Percentiles rank a stretch among this genome's conserved stretches.
Conservation (phyloP, 495 filamentous ascomycete species). For the Neurospora tetraspora region DNA sequence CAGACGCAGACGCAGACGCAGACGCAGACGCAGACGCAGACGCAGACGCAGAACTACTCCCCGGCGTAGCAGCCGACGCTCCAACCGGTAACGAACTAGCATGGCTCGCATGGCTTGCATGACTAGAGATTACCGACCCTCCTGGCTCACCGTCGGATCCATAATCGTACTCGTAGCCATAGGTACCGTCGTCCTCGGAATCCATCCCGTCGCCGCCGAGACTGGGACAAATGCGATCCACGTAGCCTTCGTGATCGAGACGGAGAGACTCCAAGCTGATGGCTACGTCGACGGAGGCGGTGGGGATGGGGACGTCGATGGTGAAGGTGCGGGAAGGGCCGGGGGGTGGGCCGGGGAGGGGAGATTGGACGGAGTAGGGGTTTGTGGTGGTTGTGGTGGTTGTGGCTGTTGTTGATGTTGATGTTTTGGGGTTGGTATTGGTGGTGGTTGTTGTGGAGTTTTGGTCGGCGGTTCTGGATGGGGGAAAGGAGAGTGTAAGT, state of each 20-base stretch:
- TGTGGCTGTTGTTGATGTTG: neutral
- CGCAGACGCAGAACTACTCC: conserved; percentile 10
- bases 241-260: conserved; percentile 23
- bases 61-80: conserved; percentile 23
- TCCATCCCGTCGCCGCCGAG: conserved; percentile 12
- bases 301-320: conserved; percentile 37
- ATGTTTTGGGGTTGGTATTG: neutral
- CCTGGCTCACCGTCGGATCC: neutral
- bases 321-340: conserved; percentile 39
- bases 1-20: conserved; percentile 1
- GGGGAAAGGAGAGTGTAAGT: neutral
- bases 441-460: neutral
- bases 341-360: conserved; percentile 15
- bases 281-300: conserved; percentile 18
- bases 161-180: conserved; percentile 4
- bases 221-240: conserved; percentile 24
- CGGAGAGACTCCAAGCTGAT: conserved; percentile 27
- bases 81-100: conserved; percentile 22
- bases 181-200: conserved; percentile 6
- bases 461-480: neutral
- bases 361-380: conserved; percentile 4
- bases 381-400: neutral
- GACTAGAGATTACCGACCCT: conserved; percentile 8
- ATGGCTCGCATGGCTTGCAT: neutral
- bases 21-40: conserved; percentile 3